These are phyloP conservation scores for Rickenella mellea DNA, from an alignment of 768 basidiomycete genomes.

Conservation along the genomic window DNA sequence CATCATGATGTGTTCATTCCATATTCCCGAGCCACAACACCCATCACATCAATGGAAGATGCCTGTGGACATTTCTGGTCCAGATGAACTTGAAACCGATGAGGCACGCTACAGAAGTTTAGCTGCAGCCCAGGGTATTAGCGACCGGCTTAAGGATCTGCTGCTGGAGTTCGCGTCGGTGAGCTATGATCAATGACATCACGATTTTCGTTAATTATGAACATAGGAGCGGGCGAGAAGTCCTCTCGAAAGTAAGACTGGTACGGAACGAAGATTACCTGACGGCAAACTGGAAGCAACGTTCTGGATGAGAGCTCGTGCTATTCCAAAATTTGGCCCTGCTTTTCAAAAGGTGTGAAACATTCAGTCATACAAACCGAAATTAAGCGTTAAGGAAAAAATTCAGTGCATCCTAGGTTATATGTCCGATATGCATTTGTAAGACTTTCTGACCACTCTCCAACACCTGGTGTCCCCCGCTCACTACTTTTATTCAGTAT, in stretches of 20 bases:
- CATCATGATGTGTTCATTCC: slow-evolving; percentile 75
- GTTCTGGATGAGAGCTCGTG: slow-evolving; percentile 77
- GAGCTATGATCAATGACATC: not conserved
- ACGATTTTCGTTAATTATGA: not conserved
- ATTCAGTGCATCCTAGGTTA: slow-evolving; percentile 64
- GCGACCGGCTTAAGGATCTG: not conserved
- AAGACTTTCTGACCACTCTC: slow-evolving; percentile 18
- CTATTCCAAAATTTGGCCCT: slow-evolving; percentile 54
- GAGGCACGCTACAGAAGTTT: slow-evolving; percentile 26
- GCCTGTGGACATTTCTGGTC: slow-evolving; percentile 42
- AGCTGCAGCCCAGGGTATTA: not conserved
- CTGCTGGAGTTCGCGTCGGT: not conserved
- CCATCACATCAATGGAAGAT: slow-evolving; percentile 59
- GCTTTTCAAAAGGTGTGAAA: too few species aligned
- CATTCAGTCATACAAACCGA: too few species aligned
- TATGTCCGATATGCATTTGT: slow-evolving; percentile 75
- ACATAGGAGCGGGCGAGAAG: slow-evolving; percentile 55
- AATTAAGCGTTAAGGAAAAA: too few species aligned
- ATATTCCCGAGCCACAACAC: slow-evolving; percentile 70
- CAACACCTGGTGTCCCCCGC: slow-evolving; percentile 3
- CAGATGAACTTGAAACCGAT: slow-evolving; percentile 57
- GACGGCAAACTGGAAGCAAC: slow-evolving; percentile 45
- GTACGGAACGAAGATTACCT: slow-evolving; percentile 14
- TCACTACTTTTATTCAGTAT: slow-evolving; percentile 28
- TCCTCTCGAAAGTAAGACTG: slow-evolving; percentile 58